Conservation (phyloP, 495 filamentous ascomycete genomes). For the Penicillium subrubescens region DNA sequence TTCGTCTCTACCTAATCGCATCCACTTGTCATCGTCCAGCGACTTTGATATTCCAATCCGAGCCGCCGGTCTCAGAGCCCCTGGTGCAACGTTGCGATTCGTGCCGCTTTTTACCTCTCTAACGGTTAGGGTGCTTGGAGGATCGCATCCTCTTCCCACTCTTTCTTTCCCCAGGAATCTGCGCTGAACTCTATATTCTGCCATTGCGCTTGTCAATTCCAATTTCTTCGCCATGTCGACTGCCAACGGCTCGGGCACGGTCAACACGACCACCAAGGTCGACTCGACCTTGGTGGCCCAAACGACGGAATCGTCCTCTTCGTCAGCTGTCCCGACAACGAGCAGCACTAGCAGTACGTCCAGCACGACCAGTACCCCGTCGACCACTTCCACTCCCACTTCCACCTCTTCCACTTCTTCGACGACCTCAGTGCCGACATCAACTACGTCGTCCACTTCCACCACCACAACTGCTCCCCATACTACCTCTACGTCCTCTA, state of each 20-base stretch:
- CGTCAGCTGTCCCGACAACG: background rate
- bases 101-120: background rate
- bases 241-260: background rate
- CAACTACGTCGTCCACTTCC: slow-evolving; percentile 7
- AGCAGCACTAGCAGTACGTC: background rate
- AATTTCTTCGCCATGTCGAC: background rate
- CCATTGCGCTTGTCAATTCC: background rate
- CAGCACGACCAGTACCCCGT: background rate
- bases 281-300: background rate
- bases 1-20: background rate
- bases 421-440: slow-evolving; percentile 23
- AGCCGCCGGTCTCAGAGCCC: background rate
- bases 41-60: slow-evolving; percentile 1
- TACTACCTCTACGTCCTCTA: slow-evolving; percentile 25
- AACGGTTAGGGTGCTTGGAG: background rate
- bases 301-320: background rate
- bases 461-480: slow-evolving; percentile 12
- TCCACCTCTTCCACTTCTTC: slow-evolving; percentile 28
- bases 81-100: slow-evolving; percentile 2
- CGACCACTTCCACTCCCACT: slow-evolving; percentile 17
- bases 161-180: background rate
- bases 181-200: background rate
- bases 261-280: background rate
- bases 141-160: background rate
- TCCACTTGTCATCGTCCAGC: background rate